Evolutionary conservation across 2,329 filamentous ascomycete genomes (phyloP), one percentile per base, ranked within the genome.

Genomic region (Diaporthe australafricana): DNA sequence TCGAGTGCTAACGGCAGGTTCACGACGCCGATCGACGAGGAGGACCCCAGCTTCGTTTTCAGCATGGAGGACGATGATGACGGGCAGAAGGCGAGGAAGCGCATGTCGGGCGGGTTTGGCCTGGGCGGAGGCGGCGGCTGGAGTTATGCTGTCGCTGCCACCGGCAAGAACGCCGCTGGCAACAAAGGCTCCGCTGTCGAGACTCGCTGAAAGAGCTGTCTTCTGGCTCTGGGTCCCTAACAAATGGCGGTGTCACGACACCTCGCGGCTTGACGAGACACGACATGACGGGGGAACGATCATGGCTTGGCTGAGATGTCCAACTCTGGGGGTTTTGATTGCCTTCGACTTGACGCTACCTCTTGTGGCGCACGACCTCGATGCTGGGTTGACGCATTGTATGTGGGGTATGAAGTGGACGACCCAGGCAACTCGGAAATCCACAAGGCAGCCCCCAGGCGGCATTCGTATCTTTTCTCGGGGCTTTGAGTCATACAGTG

Each of bases 61-160:
- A 88, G 84, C 77, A 91, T 92, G 89, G 90, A 92, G 75, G 88
- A 90, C 70, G 88, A 89, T 32, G 87, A 88, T 27, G 88, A 90
- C 40, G 82, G 84, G 52, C 42, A 69, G 48, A 65, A 63, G 56
- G 82, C 84, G 12, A 81, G 85, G 66, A 89, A 88, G 80, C 85
- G 87, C 70, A 82, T 80, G 1, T 87, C 87, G 2, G 84, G 84
- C 6, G 84, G 84, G 16, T 76, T 85, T 47, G 70, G 70, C 48
- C 74, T 70, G n/a, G 52, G 68, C 8, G 79, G 78, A 62, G 80
- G 83, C 68, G 79, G 79, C 30, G 82, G 82, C 71, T 81, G 81
- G 78, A 85, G 81, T 78, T 86, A 86, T 72, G 83, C 84, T 52
- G 80, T 79, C n/a, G 77, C 74, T 0, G 75, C 74, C 4, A 74